Evolutionary conservation across 495 filamentous ascomycete genomes (phyloP).

Genomic region (Filosporella fistucella): DNA sequence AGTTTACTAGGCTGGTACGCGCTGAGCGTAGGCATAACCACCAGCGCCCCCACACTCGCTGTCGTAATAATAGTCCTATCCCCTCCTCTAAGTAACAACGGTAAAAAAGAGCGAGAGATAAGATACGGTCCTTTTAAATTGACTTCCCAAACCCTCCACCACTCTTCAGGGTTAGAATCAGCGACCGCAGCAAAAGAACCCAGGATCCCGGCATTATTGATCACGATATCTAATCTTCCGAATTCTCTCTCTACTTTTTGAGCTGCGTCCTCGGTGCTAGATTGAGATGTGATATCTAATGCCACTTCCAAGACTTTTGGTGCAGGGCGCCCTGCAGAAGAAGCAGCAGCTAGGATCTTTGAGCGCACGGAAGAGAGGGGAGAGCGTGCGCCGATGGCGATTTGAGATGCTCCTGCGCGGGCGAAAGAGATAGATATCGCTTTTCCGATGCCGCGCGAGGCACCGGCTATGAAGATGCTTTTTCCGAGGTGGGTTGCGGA

Average conservation of each 20-base stretch:
- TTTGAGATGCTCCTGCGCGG: slow-evolving; percentile 29
- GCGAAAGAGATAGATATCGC: slow-evolving; percentile 40
- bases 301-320: slow-evolving; percentile 27
- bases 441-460: slow-evolving; percentile 40
- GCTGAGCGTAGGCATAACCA: slow-evolving; percentile 22
- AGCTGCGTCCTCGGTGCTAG: slow-evolving; percentile 33
- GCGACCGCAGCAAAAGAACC: slow-evolving; percentile 26
- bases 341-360: slow-evolving; percentile 33
- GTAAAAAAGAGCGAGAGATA: slow-evolving; percentile 36
- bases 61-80: slow-evolving; percentile 46
- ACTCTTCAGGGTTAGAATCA: slow-evolving; percentile 26
- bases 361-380: slow-evolving; percentile 24
- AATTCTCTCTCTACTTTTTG: slow-evolving; percentile 26
- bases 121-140: slow-evolving; percentile 40
- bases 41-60: slow-evolving; percentile 37
- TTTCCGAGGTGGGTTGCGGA: slow-evolving; percentile 9
- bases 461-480: slow-evolving; percentile 43
- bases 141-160: slow-evolving; percentile 35
- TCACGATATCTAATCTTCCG: slow-evolving; percentile 48
- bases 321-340: slow-evolving; percentile 22
- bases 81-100: slow-evolving; percentile 37
- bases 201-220: slow-evolving; percentile 55
- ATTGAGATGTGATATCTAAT: slow-evolving; percentile 40
- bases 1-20: slow-evolving; percentile 44
- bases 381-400: slow-evolving; percentile 39